Base-by-base conservation (phyloP, 73 alveolate genomes). In the Blepharisma japonicum region DNA sequence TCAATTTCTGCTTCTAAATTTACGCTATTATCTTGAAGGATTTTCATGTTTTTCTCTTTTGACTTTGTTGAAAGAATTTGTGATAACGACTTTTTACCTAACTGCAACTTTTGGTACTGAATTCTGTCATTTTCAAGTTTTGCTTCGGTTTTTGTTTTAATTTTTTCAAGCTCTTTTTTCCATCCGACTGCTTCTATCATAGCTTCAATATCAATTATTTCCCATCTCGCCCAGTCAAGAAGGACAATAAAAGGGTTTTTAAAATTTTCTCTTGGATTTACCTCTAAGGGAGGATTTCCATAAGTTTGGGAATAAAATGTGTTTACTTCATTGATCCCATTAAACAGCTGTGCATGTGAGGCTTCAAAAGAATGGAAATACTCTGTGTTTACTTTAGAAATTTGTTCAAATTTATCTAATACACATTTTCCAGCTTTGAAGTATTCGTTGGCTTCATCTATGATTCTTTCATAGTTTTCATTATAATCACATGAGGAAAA, bases 51-150 rank as follows among this genome's bases (percentile, higher is more conserved):
- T 8, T 61, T 39, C 5, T 61, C 74, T 61, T 61, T 61, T 61
- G 74, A 18, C 5, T 61, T 25, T 25, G 14, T 61, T 25, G 38
- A 18, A 25, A 61, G 23, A 5, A 20, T 8, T 25, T 61, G 74
- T 61, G 74, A 61, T n/a, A 61, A 61, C 2, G 74, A 20, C 5
- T 61, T 61, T 61, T 61, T 61, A 2, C 74, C 74, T 25, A 39
- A 61, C 47, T 61, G 74, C n/a, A 61, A 14, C 5, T 61, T 61
- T 18, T 8, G 39, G 14, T 14, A 61, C 14, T n/a, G 11, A 8
- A 14, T 61, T 61, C 47, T 61, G 74, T 14, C n/a, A 20, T 5
- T 20, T 25, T 61, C 74, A 61, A 61, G 74, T 9, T 61, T 61
- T n/a, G 14, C 23, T 25, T 61, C 74, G 2, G 23, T 20, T 5